A percentile compares a stretch with the other conserved stretches of the same genome.
These are phyloP conservation scores for Sphagnum tenellum DNA, from an alignment of 225 moss, liverwort and hornwort species.

Conservation along the genomic window DNA sequence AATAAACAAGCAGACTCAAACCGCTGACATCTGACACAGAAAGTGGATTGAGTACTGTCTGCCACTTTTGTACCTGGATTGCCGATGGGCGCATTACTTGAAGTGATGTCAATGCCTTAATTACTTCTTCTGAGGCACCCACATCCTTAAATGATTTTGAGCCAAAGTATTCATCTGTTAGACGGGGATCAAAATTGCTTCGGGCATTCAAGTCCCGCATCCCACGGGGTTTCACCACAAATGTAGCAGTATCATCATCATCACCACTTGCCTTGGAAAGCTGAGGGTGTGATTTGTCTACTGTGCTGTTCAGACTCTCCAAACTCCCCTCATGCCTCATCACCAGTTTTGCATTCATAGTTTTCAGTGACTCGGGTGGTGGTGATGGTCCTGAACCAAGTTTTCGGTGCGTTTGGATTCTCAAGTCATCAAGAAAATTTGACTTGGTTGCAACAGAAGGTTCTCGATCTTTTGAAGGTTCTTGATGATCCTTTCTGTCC, in stretches of 20 bases:
- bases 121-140: slow-evolving; percentile 68
- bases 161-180: slow-evolving; percentile 76
- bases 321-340: not conserved
- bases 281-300: too few species aligned
- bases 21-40: too few species aligned
- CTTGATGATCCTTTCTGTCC: too few species aligned
- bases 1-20: too few species aligned
- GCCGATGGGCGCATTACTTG: slow-evolving; percentile 78
- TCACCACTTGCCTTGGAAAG: too few species aligned
- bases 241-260: too few species aligned
- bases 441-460: slow-evolving; percentile 4
- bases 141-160: slow-evolving; percentile 58
- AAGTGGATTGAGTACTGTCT: too few species aligned
- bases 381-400: slow-evolving; percentile 3
- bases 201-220: slow-evolving; percentile 70
- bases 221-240: slow-evolving; percentile 33
- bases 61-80: slow-evolving; percentile 55
- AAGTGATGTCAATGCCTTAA: slow-evolving; percentile 52
- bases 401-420: slow-evolving; percentile 56
- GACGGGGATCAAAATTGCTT: slow-evolving; percentile 71
- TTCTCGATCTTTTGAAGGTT: too few species aligned
- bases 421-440: slow-evolving; percentile 62
- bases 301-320: not conserved
- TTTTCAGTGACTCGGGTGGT: too few species aligned
- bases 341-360: too few species aligned